Conservation (phyloP, 2,329 filamentous ascomycete species). For the Fusarium citri region DNA sequence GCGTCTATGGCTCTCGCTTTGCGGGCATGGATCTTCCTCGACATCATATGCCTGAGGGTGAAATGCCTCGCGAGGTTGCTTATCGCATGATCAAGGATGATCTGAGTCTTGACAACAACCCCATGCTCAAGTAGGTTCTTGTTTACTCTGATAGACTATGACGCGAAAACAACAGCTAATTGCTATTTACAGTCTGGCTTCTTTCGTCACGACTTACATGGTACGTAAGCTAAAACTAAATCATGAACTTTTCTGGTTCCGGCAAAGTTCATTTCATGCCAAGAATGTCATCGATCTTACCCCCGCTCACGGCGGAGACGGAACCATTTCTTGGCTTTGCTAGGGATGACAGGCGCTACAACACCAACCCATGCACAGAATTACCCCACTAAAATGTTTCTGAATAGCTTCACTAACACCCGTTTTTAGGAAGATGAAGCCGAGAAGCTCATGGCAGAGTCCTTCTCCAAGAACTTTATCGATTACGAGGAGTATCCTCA, state of each 20-base stretch:
- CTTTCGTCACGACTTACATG: conserved; percentile 97
- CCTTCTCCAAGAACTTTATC: conserved; percentile 95
- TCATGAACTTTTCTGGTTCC: conserved; percentile 10
- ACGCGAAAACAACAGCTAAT: conserved; percentile 8
- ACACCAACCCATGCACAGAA: background rate
- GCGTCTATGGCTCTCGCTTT: conserved; percentile 89
- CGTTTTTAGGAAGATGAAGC: conserved; percentile 82
- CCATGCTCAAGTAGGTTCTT: conserved; percentile 77
- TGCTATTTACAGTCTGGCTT: conserved; percentile 73
- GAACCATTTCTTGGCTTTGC: conserved; percentile 33
- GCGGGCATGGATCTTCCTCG: conserved; percentile 83
- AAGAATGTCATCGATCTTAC: conserved; percentile 9
- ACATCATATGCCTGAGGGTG: conserved; percentile 86
- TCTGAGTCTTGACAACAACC: conserved; percentile 89
- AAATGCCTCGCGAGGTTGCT: conserved; percentile 94
- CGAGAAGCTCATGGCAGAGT: conserved; percentile 93
- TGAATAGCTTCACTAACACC: conserved; percentile 36
- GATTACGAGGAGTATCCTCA: conserved; percentile 89
- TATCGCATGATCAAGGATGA: conserved; percentile 98
- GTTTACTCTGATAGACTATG: background rate
- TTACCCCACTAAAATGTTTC: conserved; percentile 12
- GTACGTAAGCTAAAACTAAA: conserved; percentile 57
- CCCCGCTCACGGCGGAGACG: conserved; percentile 9
- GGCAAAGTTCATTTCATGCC: conserved; percentile 22
- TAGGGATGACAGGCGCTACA: conserved; percentile 4